These are phyloP conservation scores for Cymodocea nodosa DNA, from an alignment of 116 monocot species.

Conservation along the genomic window DNA sequence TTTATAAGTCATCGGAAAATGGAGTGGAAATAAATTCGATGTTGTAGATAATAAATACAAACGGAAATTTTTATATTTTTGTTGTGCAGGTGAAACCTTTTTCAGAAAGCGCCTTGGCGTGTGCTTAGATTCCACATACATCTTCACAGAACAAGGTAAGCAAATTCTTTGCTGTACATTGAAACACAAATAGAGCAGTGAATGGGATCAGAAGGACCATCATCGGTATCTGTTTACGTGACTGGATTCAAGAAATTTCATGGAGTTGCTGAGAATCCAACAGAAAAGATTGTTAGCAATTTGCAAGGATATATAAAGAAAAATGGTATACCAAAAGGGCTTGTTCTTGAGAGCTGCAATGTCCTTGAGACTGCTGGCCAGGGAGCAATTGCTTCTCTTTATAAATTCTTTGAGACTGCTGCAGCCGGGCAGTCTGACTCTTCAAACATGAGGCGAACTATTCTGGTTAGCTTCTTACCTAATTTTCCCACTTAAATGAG, in stretches of 20 bases:
- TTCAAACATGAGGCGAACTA: slow-evolving; percentile 25
- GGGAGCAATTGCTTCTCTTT: slow-evolving; percentile 52
- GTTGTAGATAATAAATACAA: no score
- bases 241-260: slow-evolving; percentile 93
- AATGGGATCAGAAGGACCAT: slow-evolving; percentile 95
- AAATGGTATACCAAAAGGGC: slow-evolving; percentile 62
- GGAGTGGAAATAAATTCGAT: no score
- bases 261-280: slow-evolving; percentile 92
- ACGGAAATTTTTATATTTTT: no score
- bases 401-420: slow-evolving; percentile 51
- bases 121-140: no score
- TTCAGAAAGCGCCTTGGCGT: no score
- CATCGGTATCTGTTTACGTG: slow-evolving; percentile 58
- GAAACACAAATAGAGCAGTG: background rate
- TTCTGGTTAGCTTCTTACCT: slow-evolving; percentile 41
- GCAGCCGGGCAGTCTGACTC: slow-evolving; percentile 22
- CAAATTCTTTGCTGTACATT: background rate
- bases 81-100: no score
- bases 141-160: background rate
- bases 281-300: slow-evolving; percentile 75
- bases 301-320: slow-evolving; percentile 56
- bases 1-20: no score
- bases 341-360: slow-evolving; percentile 73
- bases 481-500: background rate
- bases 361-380: slow-evolving; percentile 84